Base-by-base conservation (phyloP, 495 filamentous ascomycete genomes). In the Letharia columbiana region DNA sequence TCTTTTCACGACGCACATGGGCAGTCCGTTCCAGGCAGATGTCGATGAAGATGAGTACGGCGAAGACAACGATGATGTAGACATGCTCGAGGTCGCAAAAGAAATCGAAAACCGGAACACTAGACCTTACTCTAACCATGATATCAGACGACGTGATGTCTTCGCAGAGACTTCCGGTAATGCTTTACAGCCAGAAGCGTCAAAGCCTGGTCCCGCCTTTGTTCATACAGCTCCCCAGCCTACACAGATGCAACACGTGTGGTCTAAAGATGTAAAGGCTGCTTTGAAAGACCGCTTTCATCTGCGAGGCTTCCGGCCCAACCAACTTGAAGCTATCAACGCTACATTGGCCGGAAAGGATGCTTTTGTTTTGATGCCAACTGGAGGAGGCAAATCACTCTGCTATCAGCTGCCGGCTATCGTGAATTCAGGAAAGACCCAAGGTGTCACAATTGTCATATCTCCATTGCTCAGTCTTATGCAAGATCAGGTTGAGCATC, bases 361-460 rank as follows among this genome's bases (percentile, higher is more conserved):
- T 75, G 86, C 87, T 0, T 98, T 99, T 72, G 88, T 98, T 18
- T 76, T 98, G 35, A 98, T 99, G 94, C 95, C 94, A 39, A 99
- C 94, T 4, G 94, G 95, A 52, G 95, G 94, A 61, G 94, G 94
- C 20, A 98, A 99, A 73, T 96, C 91, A 17, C 80, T 99, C 13
- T 98, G 95, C 74, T 99, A 98, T 74, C 94, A 99, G 71, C 78
- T 99, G 20, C 95, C 94, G 11, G 90, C 95, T 35, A 80, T 97
- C 35, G 80, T 98, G n/a, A 82, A 76, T 17, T 88, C 85, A 28
- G 95, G 94, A 20, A 85, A 83, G 67, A 98, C 92, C 0, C 81
- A 78, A 60, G 94, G 94, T 3, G 84, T 99, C 9, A 98, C 95
- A 0, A 80, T 99, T 47, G 94, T 99, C 20, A 84, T 99, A 52